phyloP scores from a whole-genome alignment of 352 stramenopile genomes.

The Phytophthora pseudosyringae region DNA sequence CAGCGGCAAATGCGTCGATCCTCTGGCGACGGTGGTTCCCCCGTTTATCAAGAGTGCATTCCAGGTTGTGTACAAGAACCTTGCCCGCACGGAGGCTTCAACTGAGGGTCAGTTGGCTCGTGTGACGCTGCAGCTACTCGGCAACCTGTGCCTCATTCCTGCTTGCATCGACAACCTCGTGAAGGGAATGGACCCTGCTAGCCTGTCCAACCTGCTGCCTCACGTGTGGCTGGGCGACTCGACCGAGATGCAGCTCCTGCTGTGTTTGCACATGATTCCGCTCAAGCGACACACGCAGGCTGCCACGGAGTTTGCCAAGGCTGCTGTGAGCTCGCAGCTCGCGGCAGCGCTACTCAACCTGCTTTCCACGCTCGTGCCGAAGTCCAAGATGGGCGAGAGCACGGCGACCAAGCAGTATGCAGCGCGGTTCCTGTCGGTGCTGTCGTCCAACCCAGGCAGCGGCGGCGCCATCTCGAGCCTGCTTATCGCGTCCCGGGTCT shows the following conservation, averaged over 20 bases:
- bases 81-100: constrained; percentile 78
- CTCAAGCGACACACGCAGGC: constrained; percentile 88
- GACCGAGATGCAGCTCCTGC: constrained; percentile 80
- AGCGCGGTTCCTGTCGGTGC: constrained; percentile 79
- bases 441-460: constrained; percentile 87
- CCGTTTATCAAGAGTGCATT: constrained; percentile 89
- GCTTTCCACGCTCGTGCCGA: constrained; percentile 79
- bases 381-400: constrained; percentile 82
- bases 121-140: constrained; percentile 81
- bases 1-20: constrained; percentile 80
- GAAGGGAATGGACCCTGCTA: constrained; percentile 85
- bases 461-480: constrained; percentile 83
- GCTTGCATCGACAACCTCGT: constrained; percentile 89
- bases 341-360: constrained; percentile 83
- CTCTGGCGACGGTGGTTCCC: constrained; percentile 74
- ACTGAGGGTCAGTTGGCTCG: constrained; percentile 83
- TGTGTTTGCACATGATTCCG: constrained; percentile 90
- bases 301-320: constrained; percentile 85
- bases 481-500: constrained; percentile 78
- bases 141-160: constrained; percentile 86
- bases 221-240: constrained; percentile 83
- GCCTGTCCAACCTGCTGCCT: constrained; percentile 71
- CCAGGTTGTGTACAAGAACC: constrained; percentile 84
- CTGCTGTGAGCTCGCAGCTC: constrained; percentile 78
- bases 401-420: constrained; percentile 86